Evolutionary conservation across 805 yeast species (phyloP).

Genomic region (Ogataea salicorniae): DNA sequence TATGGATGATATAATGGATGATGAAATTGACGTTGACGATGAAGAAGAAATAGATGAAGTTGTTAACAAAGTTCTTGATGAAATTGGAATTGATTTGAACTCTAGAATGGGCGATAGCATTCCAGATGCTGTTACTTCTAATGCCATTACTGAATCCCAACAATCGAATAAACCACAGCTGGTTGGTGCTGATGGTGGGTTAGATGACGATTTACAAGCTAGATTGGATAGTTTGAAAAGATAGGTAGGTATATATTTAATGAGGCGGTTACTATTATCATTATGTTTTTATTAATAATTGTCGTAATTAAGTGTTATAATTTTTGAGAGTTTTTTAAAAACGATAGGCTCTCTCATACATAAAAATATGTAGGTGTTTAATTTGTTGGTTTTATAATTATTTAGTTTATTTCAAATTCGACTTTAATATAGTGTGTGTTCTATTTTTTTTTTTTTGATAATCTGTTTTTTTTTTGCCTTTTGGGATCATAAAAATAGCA

Average conservation of each 20-base stretch:
- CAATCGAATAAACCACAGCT: conserved; percentile 12
- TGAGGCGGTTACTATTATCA: not conserved
- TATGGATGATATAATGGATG: conserved; percentile 93
- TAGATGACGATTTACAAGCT: conserved; percentile 85
- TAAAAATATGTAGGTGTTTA: too few relatives aligned
- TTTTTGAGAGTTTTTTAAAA: not conserved
- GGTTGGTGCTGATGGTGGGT: conserved; percentile 37
- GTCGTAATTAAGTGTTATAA: not conserved
- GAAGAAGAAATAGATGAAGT: conserved; percentile 84
- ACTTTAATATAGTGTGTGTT: too few relatives aligned
- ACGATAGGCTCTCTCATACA: not conserved
- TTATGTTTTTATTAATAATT: too few relatives aligned
- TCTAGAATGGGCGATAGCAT: conserved; percentile 38
- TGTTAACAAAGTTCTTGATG: conserved; percentile 88
- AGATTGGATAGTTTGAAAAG: conserved; percentile 78
- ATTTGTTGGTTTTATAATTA: too few relatives aligned
- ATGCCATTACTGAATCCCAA: conserved; percentile 7
- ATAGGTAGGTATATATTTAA: conserved; percentile 7
- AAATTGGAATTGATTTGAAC: conserved; percentile 84
- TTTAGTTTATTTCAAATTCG: too few relatives aligned
- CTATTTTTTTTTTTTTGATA: too few relatives aligned
- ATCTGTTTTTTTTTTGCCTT: too few relatives aligned
- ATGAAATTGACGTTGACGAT: conserved; percentile 78
- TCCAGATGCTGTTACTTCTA: conserved; percentile 29
- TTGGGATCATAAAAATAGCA: too few relatives aligned